Conservation (phyloP, 2,329 filamentous ascomycete species). For the Aspergillus pseudonomiae region DNA sequence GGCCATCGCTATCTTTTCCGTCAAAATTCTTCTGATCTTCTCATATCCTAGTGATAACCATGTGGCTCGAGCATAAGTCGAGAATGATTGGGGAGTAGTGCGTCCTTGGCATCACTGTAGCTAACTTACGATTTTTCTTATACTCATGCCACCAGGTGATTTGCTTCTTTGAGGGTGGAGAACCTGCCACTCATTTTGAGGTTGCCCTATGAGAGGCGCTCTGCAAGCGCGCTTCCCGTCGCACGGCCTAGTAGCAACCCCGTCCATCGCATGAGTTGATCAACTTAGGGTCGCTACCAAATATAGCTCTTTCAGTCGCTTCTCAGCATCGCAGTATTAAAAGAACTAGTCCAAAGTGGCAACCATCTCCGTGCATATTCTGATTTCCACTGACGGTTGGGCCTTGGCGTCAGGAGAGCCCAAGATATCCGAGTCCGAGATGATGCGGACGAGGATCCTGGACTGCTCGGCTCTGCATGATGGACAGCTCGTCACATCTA, state of each 20-base stretch:
- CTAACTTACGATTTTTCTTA: background rate
- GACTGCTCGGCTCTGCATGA: conserved; percentile 23
- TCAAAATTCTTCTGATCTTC: conserved; percentile 14
- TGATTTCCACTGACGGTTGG: background rate
- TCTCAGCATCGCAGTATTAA: conserved; percentile 2
- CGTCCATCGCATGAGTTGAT: conserved; percentile 10
- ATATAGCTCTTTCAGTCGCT: conserved; percentile 15
- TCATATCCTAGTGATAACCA: conserved; percentile 20
- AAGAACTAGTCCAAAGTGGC: conserved; percentile 19
- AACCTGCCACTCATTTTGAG: conserved; percentile 12
- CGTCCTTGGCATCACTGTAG: conserved; percentile 7
- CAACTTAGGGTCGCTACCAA: conserved; percentile 18
- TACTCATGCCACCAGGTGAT: conserved; percentile 16
- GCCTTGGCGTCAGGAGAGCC: conserved; percentile 13
- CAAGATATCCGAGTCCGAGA: background rate
- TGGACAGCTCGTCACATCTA: conserved; percentile 21
- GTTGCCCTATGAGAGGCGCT: conserved; percentile 28
- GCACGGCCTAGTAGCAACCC: conserved; percentile 19
- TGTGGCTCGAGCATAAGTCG: conserved; percentile 18
- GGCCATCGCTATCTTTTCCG: conserved; percentile 8
- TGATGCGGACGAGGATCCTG: conserved; percentile 9
- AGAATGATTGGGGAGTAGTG: conserved; percentile 7
- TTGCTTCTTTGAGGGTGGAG: conserved; percentile 18
- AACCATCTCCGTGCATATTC: conserved; percentile 17
- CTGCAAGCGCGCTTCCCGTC: conserved; percentile 37